Evolutionary conservation across 192 early-diverging fungal species (phyloP), one percentile per base, ranked within the genome.

Genomic region (Gryganskiella cystojenkinii): DNA sequence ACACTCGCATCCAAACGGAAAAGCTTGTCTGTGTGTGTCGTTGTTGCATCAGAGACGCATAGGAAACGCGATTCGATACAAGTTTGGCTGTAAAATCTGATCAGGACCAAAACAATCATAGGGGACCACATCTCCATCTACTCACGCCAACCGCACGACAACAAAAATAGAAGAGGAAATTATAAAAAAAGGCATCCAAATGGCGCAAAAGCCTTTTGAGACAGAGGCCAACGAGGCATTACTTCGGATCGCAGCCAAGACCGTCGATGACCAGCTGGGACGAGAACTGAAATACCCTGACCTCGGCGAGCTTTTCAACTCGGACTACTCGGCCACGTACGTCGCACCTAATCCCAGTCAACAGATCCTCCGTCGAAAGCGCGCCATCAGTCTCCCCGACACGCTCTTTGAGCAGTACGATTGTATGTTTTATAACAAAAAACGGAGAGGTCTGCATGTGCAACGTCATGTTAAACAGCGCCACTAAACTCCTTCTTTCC

Each of bases 361-460:
- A 71, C 86, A 88, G 61, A 72, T 90, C 52, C 80, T 92, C 40
- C 69, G 73, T 11, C 83, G 86, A 62, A 86, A 91, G 76, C 87
- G 87, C 42, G 79, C 85, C 30, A 84, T 92, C 28, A 85, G 90
- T 11, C 85, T 95, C 20, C 93, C 93, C 0, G 90, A 92, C 68
- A 89, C 85, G 61, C 71, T 95, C 55, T 92, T 92, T 75, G 91
- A 88, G 59, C 84, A 95, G 69, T 94, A 94, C 68, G 89, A 94
- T 61, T 70, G 87, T 89, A 76, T 14, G 80, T 47, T 44, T 33
- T 43, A 14, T 50, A 19, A 49, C 31, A 25, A n/a, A 24, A 40
- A 17, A 58, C 37, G 43, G 37, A 43, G 22, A 22, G 9, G 13
- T 31, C 10, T 3, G 9, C 24, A 13, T 37, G 8, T 25, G 1